Evolutionary conservation across 441 rosid genomes (phyloP), one percentile per base, ranked within the genome.

Genomic region (Populus tomentosa): DNA sequence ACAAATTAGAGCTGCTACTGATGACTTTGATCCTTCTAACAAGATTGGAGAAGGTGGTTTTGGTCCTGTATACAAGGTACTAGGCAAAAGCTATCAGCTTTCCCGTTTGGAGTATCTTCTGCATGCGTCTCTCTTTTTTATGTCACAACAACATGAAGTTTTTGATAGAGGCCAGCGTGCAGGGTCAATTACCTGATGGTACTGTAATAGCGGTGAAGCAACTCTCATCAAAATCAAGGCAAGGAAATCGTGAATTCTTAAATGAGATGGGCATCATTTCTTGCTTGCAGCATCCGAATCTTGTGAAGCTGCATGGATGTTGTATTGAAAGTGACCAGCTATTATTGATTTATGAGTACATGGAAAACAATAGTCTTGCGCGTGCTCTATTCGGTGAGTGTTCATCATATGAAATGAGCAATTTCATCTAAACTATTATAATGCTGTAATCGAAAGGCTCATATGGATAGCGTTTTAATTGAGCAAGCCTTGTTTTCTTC

Each of bases 181-280:
- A 92, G 95, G 97, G 98, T 78, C 79, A 81, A 46, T 53, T 92
- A 30, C 68, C 85, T 2, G 91, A 90, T 83, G 96, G 94, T 10
- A 88, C 88, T 0, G 80, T 81, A 24, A 85, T 94, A 68, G 97
- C 95, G 4, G 98, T 94, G 62, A 94, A 94, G 78, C 95, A 94
- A 77, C 90, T 94, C 6, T 94, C 97, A 23, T 89, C 97, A 7
- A 89, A 84, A 80, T 94, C 98, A 30, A 73, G 83, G 79, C 98
- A 94, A 88, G 98, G 95, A 67, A 90, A 89, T 78, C 90, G 94
- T 1, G 97, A 94, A 77, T 94, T 94, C 77, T 79, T 94, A 46
- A 94, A 88, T 50, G 98, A 92, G 81, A 92, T 90, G 6, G 92
- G 94, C 53, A 91, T 90, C 30, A 91, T 90, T 68, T 87, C 93